Base-by-base conservation (phyloP, 352 stramenopile genomes). In the Pythium oligandrum region DNA sequence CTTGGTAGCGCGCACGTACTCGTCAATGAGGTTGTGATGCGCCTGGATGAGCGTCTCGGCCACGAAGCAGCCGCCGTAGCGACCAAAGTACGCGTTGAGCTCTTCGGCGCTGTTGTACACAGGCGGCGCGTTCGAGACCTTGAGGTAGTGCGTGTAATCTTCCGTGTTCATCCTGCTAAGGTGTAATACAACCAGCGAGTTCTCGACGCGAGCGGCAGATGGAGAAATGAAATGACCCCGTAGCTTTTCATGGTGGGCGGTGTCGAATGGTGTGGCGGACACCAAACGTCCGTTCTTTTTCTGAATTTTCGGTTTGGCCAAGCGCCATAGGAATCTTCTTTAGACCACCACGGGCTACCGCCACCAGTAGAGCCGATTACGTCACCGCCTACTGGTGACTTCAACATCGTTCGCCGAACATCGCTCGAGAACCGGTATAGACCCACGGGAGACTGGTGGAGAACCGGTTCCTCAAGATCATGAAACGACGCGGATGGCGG, bases 51-150 rank as follows among this genome's bases (percentile, higher is more conserved):
- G 74, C 39, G 96, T 99, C 76, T 99, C 96, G 36, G 96, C 96
- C 59, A 99, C 98, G 71, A 97, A 99, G 60, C 96, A 96, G 52
- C 97, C 96, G 31, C 96, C 96, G 73, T 98, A 99, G 53, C 92
- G 61, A 40, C 90, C 90, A 66, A 97, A 97, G 77, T 96, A 91
- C 38, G 78, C 78, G 57, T 79, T 75, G 4, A 91, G 60, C 55
- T 91, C 72, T 6, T 86, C 75, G 4, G 52, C 64, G 4, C 65
- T 82, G 9, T 56, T 57, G 68, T 90, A 93, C 11, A 86, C 66
- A 9, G 79, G 83, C 44, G 83, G 79, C n/a, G 79, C 78, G 35
- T 93, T 93, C 32, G 78, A 87, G 38, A 90, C 70, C 44, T 72
- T 66, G 33, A 93, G 69, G 67, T 84, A 88, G 7, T 42, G 7